These are phyloP conservation scores for Cryptococcus neoformans DNA, from an alignment of 1,284 basidiomycete species.

Conservation along the genomic window DNA sequence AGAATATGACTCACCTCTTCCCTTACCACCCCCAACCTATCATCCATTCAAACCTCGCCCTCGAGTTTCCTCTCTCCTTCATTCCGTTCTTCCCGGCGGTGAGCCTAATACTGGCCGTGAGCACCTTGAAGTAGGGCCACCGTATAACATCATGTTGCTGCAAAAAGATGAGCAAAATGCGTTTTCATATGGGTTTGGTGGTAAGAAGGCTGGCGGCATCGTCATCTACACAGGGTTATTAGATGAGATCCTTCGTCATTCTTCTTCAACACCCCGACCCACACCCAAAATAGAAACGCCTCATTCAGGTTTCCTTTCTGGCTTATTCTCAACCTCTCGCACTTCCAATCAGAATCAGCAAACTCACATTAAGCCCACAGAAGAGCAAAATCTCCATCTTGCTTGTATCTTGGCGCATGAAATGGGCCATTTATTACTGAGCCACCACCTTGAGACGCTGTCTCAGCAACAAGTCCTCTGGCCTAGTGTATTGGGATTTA, in stretches of 20 bases:
- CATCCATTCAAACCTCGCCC: conserved; percentile 47
- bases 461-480: conserved; percentile 76
- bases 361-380: conserved; percentile 56
- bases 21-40: conserved; percentile 33
- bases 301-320: conserved; percentile 11
- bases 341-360: too few species aligned
- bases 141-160: conserved; percentile 79
- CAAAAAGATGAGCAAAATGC: conserved; percentile 78
- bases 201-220: conserved; percentile 80
- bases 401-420: conserved; percentile 85
- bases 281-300: conserved; percentile 23
- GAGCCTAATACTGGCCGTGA: conserved; percentile 29
- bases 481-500: conserved; percentile 71
- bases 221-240: conserved; percentile 86
- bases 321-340: conserved; percentile 18
- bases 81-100: conserved; percentile 40
- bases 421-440: conserved; percentile 76
- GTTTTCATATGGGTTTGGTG: conserved; percentile 88
- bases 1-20: not conserved
- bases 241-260: conserved; percentile 66
- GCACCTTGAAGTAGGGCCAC: conserved; percentile 62
- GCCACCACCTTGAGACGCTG: conserved; percentile 83
- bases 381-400: conserved; percentile 74
- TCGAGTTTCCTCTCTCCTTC: conserved; percentile 40
- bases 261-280: conserved; percentile 1